Percentiles rank a stretch among this genome's conserved stretches.
Evolutionary conservation across 2,329 filamentous ascomycete genomes (phyloP).

Genomic region (Lachnellula occidentalis): DNA sequence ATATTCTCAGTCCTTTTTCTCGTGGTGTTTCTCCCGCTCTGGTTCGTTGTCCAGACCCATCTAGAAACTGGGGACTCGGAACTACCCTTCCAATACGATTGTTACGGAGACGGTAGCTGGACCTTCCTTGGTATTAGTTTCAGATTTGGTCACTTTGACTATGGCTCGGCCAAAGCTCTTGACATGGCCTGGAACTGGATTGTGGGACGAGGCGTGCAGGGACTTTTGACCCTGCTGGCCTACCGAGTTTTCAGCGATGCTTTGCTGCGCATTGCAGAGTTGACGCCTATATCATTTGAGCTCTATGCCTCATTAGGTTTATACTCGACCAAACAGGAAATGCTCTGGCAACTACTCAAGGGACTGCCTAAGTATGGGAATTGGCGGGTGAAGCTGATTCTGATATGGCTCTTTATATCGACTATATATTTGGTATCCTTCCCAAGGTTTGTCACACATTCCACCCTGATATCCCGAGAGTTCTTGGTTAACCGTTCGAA

Average conservation of each 20-base stretch:
- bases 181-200: slow-evolving; percentile 16
- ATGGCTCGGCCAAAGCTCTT: slow-evolving; percentile 11
- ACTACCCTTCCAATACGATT: slow-evolving; percentile 3
- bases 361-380: slow-evolving; percentile 3
- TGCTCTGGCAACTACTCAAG: slow-evolving; percentile 9
- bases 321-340: slow-evolving; percentile 5
- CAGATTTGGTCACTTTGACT: slow-evolving; percentile 7
- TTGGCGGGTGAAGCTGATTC: slow-evolving; percentile 10
- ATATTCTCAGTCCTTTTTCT: slow-evolving; percentile 6
- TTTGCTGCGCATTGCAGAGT: slow-evolving; percentile 8
- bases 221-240: slow-evolving; percentile 5
- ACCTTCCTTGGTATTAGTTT: slow-evolving; percentile 11
- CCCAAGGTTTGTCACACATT: neutral
- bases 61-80: neutral
- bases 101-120: slow-evolving; percentile 3
- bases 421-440: slow-evolving; percentile 9
- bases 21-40: slow-evolving; percentile 2
- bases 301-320: slow-evolving; percentile 12
- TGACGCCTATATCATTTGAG: slow-evolving; percentile 10
- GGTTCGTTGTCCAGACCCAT: neutral
- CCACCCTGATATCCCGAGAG: neutral
- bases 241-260: slow-evolving; percentile 15
- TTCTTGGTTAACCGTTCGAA: neutral
- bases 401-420: slow-evolving; percentile 11
- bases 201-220: slow-evolving; percentile 13